Conservation (phyloP, 805 yeast species). For the Debaryomyces hansenii region DNA sequence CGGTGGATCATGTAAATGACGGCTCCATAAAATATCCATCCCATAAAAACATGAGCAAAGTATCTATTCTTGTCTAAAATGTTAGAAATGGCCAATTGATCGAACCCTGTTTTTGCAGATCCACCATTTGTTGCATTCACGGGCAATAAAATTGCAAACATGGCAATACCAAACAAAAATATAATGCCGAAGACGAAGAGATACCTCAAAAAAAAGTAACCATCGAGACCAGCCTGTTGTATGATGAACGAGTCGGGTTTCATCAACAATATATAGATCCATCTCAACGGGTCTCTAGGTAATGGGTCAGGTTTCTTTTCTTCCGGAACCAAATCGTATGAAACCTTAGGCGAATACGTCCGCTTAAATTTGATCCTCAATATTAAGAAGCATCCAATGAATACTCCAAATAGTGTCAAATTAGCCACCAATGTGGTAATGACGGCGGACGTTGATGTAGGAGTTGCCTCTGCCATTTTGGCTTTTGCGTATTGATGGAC, state of each 20-base stretch:
- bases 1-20: slow-evolving; percentile 75
- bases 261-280: slow-evolving; percentile 65
- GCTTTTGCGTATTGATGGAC: background rate
- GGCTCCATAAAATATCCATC: slow-evolving; percentile 76
- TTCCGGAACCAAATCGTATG: slow-evolving; percentile 56
- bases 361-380: slow-evolving; percentile 67
- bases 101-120: slow-evolving; percentile 59
- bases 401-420: slow-evolving; percentile 61
- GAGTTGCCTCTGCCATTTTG: slow-evolving; percentile 5
- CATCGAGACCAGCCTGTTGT: slow-evolving; percentile 91
- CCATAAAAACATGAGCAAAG: slow-evolving; percentile 81
- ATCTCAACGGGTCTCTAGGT: slow-evolving; percentile 63
- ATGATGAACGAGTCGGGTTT: slow-evolving; percentile 75
- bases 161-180: slow-evolving; percentile 45
- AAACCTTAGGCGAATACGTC: slow-evolving; percentile 82
- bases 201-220: slow-evolving; percentile 85
- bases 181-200: slow-evolving; percentile 54
- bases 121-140: slow-evolving; percentile 70
- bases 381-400: slow-evolving; percentile 60
- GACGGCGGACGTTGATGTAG: slow-evolving; percentile 67
- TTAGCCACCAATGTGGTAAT: slow-evolving; percentile 70
- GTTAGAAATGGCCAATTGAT: slow-evolving; percentile 76
- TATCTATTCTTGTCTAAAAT: slow-evolving; percentile 60
- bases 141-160: slow-evolving; percentile 76
- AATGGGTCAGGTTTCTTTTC: slow-evolving; percentile 73